Evolutionary conservation across 2,329 filamentous ascomycete species (phyloP).

Genomic region (Dryadomyces quercivorus): DNA sequence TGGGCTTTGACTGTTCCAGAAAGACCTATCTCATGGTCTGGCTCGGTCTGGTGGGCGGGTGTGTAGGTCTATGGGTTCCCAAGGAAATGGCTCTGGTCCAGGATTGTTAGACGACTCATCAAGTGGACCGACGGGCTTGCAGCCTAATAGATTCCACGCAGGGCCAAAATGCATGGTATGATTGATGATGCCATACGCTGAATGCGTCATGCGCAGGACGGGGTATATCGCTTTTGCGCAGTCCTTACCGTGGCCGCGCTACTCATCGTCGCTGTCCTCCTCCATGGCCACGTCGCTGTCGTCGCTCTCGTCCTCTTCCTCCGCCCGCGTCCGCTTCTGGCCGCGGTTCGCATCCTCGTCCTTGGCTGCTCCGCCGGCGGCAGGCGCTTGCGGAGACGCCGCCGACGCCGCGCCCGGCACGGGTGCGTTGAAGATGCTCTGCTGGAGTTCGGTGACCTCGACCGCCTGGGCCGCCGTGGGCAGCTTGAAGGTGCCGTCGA

Average conservation of each 20-base stretch:
- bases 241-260: conserved; percentile 3
- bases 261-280: conserved; percentile 62
- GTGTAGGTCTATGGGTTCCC: conserved; percentile 68
- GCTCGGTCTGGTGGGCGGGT: conserved; percentile 76
- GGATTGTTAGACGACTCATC: neutral
- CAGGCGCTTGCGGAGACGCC: conserved; percentile 31
- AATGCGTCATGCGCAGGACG: neutral
- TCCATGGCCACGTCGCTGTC: conserved; percentile 52
- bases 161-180: neutral
- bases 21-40: conserved; percentile 73
- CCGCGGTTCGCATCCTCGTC: conserved; percentile 25
- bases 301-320: conserved; percentile 52
- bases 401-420: conserved; percentile 36
- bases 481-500: conserved; percentile 80
- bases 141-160: neutral
- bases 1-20: conserved; percentile 45
- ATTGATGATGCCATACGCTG: neutral
- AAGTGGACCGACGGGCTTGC: neutral
- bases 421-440: conserved; percentile 67
- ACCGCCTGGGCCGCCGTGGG: conserved; percentile 43
- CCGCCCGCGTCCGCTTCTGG: conserved; percentile 60
- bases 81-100: conserved; percentile 44
- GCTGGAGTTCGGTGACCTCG: conserved; percentile 61
- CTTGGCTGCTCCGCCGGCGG: neutral
- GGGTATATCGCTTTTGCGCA: neutral